Base-by-base conservation (phyloP, 345 rosid genomes). In the Moringa oleifera region DNA sequence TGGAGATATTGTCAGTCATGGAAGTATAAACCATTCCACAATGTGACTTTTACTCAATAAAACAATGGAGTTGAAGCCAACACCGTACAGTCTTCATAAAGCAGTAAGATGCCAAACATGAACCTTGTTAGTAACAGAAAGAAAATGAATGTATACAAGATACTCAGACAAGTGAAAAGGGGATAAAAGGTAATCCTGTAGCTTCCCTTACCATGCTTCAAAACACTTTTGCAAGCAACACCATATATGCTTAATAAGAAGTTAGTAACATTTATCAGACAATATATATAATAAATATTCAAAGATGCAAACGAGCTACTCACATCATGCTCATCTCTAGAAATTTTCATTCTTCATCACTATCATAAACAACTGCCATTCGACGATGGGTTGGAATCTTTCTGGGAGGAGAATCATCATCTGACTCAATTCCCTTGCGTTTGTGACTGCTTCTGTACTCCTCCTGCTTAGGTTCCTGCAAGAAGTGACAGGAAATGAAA, bases 351-450 rank as follows among this genome's bases (percentile, higher is more conserved):
- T 94, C 96, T 66, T 94, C 99, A 28, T 94, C 97, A 59, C 97
- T 88, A 63, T 94, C 97, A 57, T 78, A 87, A 72, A 88, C 85
- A 61, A 94, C 89, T 16, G 99, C 83, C 92, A 81, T 81, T 31
- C 96, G 84, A 1, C 96, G 89, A 59, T 88, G 95, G 16, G 82
- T 66, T 2, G 90, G 70, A 68, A 69, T 79, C 80, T 90, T 94
- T 65, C 93, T 84, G 17, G 84, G 96, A 25, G 85, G 87, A 59
- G 96, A 88, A 15, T 90, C 95, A 63, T 94, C 97, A 22, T 94
- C 99, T 0, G 97, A 88, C 79, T 88, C 95, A 2, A 94, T 77
- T 61, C 84, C 97, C 68, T 71, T 75, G 73, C 92, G 83, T 81
- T 86, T 93, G 60, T 68, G 80, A 41, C 16, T 41, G 46, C 87